Evolutionary conservation across 306 rosid genomes (phyloP).

Genomic region (Trichosanthes cucumerina): DNA sequence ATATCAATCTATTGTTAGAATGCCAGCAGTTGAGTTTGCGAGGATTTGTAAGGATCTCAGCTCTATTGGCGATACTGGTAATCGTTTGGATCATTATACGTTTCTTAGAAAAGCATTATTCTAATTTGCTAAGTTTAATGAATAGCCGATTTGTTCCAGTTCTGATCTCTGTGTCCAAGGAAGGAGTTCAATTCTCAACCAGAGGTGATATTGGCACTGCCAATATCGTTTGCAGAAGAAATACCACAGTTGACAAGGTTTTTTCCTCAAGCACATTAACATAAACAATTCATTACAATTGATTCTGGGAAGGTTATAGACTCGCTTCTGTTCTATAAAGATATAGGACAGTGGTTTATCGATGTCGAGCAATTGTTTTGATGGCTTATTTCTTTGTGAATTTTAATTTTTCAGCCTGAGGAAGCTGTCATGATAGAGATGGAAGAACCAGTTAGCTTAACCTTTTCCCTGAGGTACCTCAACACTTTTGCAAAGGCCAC

Average conservation of each 20-base stretch:
- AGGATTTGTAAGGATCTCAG: constrained; percentile 54
- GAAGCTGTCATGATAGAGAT: constrained; percentile 40
- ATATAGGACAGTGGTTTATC: neutral
- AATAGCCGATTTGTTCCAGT: constrained; percentile 22
- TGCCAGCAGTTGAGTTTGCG: constrained; percentile 55
- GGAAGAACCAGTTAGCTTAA: constrained; percentile 43
- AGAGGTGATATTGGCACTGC: constrained; percentile 54
- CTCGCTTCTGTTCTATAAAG: neutral
- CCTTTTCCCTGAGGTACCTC: constrained; percentile 39
- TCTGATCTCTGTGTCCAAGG: constrained; percentile 53
- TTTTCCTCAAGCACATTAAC: neutral
- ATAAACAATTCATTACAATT: neutral
- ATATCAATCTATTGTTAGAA: constrained; percentile 53
- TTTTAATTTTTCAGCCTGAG: constrained; percentile 39
- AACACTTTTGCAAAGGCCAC: constrained; percentile 41
- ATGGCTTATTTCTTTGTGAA: neutral
- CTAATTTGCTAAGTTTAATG: neutral
- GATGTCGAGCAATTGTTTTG: neutral
- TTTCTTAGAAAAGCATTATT: neutral
- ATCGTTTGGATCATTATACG: neutral
- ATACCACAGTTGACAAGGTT: constrained; percentile 46
- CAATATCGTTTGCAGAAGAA: constrained; percentile 58
- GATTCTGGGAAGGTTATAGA: neutral
- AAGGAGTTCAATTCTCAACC: constrained; percentile 62
- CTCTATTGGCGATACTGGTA: constrained; percentile 67